phyloP scores from a whole-genome alignment of 768 basidiomycete species.

The Leccinellum rugosiceps region DNA sequence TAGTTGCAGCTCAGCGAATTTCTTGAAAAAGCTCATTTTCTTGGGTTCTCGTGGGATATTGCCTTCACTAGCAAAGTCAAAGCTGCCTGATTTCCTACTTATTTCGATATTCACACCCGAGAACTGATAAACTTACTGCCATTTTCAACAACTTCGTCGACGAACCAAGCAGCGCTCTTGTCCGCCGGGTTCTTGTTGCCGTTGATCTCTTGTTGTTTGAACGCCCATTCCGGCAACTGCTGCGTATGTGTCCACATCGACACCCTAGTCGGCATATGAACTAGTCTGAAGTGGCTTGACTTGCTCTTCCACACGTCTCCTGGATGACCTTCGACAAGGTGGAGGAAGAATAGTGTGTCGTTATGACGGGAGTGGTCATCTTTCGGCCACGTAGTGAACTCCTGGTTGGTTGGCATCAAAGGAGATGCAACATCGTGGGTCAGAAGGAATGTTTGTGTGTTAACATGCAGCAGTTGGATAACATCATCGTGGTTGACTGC shows the following conservation, averaged over 20 bases:
- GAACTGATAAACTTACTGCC: slow-evolving; percentile 49
- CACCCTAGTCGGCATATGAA: slow-evolving; percentile 88
- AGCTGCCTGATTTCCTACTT: slow-evolving; percentile 50
- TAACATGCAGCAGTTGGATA: slow-evolving; percentile 84
- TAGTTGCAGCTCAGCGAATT: slow-evolving; percentile 90
- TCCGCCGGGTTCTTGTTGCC: slow-evolving; percentile 91
- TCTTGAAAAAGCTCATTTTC: slow-evolving; percentile 87
- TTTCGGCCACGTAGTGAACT: slow-evolving; percentile 90
- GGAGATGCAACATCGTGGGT: slow-evolving; percentile 98
- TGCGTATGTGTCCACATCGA: slow-evolving; percentile 90
- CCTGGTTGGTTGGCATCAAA: slow-evolving; percentile 96
- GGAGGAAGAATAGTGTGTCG: slow-evolving; percentile 85
- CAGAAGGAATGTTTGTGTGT: slow-evolving; percentile 77
- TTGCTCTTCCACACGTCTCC: slow-evolving; percentile 92
- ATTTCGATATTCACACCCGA: slow-evolving; percentile 3
- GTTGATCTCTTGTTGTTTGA: slow-evolving; percentile 96
- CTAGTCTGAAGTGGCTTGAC: slow-evolving; percentile 85
- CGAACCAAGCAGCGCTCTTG: slow-evolving; percentile 83
- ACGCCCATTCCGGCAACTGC: slow-evolving; percentile 93
- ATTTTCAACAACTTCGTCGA: slow-evolving; percentile 74
- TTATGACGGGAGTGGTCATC: slow-evolving; percentile 76
- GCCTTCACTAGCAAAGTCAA: slow-evolving; percentile 44
- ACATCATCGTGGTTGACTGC: slow-evolving; percentile 88
- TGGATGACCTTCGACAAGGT: slow-evolving; percentile 67
- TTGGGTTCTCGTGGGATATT: slow-evolving; percentile 67